These are phyloP conservation scores for Silybum marianum DNA, from an alignment of 129 eudicot species.

Conservation along the genomic window DNA sequence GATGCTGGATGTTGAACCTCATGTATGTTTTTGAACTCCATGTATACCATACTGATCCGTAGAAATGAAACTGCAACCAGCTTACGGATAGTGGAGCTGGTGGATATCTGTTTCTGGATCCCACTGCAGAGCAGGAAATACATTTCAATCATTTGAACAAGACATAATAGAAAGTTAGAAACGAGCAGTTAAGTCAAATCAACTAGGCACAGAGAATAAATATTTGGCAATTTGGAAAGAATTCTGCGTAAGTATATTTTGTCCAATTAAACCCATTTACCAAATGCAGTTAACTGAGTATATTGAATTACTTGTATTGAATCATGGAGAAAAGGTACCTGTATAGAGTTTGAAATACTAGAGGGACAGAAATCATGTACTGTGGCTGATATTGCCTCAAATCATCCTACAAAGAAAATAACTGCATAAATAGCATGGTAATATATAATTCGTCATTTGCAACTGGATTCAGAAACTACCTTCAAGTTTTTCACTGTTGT, in stretches of 20 bases:
- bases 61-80: slow-evolving; percentile 62
- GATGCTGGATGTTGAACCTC: slow-evolving; percentile 55
- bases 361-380: slow-evolving; percentile 86
- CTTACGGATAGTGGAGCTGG: slow-evolving; percentile 69
- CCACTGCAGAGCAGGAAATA: slow-evolving; percentile 58
- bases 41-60: slow-evolving; percentile 84
- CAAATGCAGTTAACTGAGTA: not conserved
- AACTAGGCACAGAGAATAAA: not conserved
- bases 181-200: not conserved
- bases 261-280: not conserved
- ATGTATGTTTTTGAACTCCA: slow-evolving; percentile 83
- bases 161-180: slow-evolving; percentile 14
- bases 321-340: slow-evolving; percentile 45
- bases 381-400: slow-evolving; percentile 80
- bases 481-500: slow-evolving; percentile 70
- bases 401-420: slow-evolving; percentile 74
- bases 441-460: slow-evolving; percentile 9
- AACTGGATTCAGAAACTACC: slow-evolving; percentile 44
- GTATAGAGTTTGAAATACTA: slow-evolving; percentile 88
- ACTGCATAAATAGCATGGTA: not conserved
- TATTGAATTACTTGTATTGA: not conserved
- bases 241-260: not conserved
- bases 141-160: not conserved
- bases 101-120: slow-evolving; percentile 79
- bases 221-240: not conserved